Base-by-base conservation (phyloP, 306 rosid species). In the Hippophae tibetana region DNA sequence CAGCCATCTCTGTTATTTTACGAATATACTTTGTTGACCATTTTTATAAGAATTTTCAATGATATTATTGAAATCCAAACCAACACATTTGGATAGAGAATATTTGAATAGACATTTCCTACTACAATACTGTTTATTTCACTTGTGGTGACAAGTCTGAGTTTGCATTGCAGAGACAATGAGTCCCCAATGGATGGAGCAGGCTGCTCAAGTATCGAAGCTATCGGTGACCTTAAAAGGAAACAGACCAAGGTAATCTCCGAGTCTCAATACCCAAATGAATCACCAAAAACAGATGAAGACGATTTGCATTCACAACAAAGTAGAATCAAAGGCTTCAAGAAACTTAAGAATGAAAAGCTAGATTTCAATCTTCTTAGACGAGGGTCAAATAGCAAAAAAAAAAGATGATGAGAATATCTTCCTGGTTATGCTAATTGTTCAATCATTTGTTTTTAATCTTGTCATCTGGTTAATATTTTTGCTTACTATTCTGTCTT, bases 311-410 rank as follows among this genome's bases (percentile, higher is more conserved):
- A 57, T 43, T 58, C 84, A 23, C 56, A 78, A 8, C n/a, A 59
- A 54, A 73, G 49, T 58, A 72, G 50, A 66, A 50, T 74, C 38
- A 31, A 31, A 31, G 5, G 5, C 38, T 31, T 31, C 38, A 31
- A 31, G 38, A 31, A 31, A 31, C 38, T 86, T 2, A 76, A 70
- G 72, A 79, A 60, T 70, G 83, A 68, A 77, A 80, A 77, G 79
- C 75, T 89, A 63, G 71, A 84, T 68, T 86, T 84, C 82, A 89
- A 67, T 3, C 73, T 78, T 62, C 97, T 89, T 69, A 76, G 95
- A 78, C 81, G 85, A 31, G 4, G 5, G 40, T 68, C 86, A 65
- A 75, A 65, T 69, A 54, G 61, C 73, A 77, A 48, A 75, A 77
- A 53, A 57, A 77, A 60, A 73, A 72, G 74, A 58, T 66, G 76